Evolutionary conservation across 768 basidiomycete genomes (phyloP), one percentile per base, ranked within the genome.

Genomic region (Phaffia australis): DNA sequence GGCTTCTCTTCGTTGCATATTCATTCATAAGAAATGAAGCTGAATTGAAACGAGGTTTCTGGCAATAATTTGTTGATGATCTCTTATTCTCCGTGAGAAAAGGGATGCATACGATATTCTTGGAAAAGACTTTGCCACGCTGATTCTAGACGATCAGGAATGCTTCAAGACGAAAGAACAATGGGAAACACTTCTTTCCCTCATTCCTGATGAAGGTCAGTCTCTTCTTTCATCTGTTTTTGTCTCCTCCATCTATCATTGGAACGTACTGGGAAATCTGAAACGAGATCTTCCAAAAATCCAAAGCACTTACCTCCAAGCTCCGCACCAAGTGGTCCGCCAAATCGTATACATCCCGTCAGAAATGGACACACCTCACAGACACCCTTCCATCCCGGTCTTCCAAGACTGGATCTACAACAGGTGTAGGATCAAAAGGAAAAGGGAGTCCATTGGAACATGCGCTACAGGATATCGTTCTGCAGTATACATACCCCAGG

Each of bases 401-500:
- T 2, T 35, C 23, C 19, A 18, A 18, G 47, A 58, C n/a, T 15
- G 29, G 23, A 14, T 4, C n/a, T 9, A 6, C 42, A 2, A 11
- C 2, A 42, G 27, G 32, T 8, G 8, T 50, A 52, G 42, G 50
- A 27, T 23, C 27, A 35, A 57, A 16, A 23, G 29, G 1, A 11
- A 18, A 1, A 56, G 30, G 48, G 25, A 52, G 19, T 2, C 56
- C 23, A 18, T 27, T 60, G 18, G 32, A 35, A 30, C 62, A 76
- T 1, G 84, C 85, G 3, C 79, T 91, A 78, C 86, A 94, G 74
- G 94, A 98, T 69, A 83, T 97, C 67, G 80, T 95, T 56, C 79
- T 99, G 16, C 87, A 90, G 71, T 97, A 95, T 76, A 94, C 88
- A 0, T 99, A 98, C 76, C 94, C 94, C 1, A 85, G 95, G 16